Evolutionary conservation across 2,329 filamentous ascomycete species (phyloP).

Genomic region (Grosmannia clavigera): DNA sequence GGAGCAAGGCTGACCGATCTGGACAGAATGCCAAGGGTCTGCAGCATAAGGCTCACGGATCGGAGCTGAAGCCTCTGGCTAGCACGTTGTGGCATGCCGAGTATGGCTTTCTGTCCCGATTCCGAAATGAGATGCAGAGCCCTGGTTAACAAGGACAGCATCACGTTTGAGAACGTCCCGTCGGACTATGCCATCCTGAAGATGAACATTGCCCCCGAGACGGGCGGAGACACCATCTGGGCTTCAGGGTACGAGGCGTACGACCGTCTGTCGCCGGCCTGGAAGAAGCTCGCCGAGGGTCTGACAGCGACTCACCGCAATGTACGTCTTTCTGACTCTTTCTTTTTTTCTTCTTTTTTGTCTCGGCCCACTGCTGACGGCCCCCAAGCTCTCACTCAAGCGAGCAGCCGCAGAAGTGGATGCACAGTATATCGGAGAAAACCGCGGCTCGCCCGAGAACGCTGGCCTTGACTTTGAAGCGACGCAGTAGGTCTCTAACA

Average conservation of each 20-base stretch:
- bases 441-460: slow-evolving; percentile 41
- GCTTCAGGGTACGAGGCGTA: slow-evolving; percentile 32
- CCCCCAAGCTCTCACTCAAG: neutral
- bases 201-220: neutral
- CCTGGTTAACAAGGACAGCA: neutral
- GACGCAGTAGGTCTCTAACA: slow-evolving; percentile 21
- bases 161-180: neutral
- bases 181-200: neutral
- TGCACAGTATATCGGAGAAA: slow-evolving; percentile 31
- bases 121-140: too few relatives aligned
- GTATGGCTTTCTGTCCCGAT: neutral
- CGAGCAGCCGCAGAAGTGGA: slow-evolving; percentile 9
- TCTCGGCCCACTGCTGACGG: too few relatives aligned
- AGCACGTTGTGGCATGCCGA: neutral
- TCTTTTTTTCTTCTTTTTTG: too few relatives aligned
- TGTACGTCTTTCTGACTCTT: neutral
- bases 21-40: neutral
- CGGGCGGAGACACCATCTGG: slow-evolving; percentile 31
- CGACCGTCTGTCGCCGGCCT: slow-evolving; percentile 32
- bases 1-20: neutral
- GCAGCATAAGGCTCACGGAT: neutral
- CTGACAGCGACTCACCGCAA: slow-evolving; percentile 23
- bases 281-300: slow-evolving; percentile 32
- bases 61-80: neutral
- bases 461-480: slow-evolving; percentile 35